A percentile compares a stretch with the other conserved stretches of the same genome.
Evolutionary conservation across 1,139 yeast species (phyloP).

Genomic region (Candida sp.): DNA sequence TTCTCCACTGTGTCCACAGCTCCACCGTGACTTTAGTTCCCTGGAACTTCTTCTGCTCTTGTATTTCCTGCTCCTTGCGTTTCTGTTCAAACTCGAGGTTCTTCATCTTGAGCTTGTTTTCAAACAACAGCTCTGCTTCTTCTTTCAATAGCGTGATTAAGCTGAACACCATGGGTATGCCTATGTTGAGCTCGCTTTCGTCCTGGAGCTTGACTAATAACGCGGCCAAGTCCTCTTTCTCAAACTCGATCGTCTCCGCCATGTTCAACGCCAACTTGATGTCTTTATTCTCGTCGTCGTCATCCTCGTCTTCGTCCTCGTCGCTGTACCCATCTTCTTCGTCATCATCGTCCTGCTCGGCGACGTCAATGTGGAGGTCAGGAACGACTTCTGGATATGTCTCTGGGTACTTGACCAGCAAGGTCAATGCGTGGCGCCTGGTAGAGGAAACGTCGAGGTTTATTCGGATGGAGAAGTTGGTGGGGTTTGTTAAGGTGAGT

Average conservation of each 20-base stretch:
- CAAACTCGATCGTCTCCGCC: slow-evolving; percentile 60
- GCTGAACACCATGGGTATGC: slow-evolving; percentile 89
- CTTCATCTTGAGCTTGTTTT: slow-evolving; percentile 53
- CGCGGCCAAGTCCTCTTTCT: slow-evolving; percentile 44
- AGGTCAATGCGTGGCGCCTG: slow-evolving; percentile 52
- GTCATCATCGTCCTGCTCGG: slow-evolving; percentile 50
- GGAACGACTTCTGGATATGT: slow-evolving; percentile 78
- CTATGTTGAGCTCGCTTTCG: slow-evolving; percentile 79
- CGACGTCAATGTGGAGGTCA: slow-evolving; percentile 43
- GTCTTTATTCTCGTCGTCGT: slow-evolving; percentile 16
- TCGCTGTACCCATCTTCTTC: slow-evolving; percentile 22
- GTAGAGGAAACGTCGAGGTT: slow-evolving; percentile 63
- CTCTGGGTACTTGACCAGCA: slow-evolving; percentile 70
- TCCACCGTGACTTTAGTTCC: slow-evolving; percentile 86
- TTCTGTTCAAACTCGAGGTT: slow-evolving; percentile 65
- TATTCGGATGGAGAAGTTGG: slow-evolving; percentile 50
- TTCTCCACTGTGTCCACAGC: slow-evolving; percentile 73
- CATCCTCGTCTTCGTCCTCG: slow-evolving; percentile 42
- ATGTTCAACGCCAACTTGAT: slow-evolving; percentile 29
- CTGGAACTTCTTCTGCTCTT: slow-evolving; percentile 76
- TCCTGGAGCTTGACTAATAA: slow-evolving; percentile 47
- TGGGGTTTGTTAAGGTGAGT: slow-evolving; percentile 46
- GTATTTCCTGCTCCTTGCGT: slow-evolving; percentile 60
- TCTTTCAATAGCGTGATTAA: slow-evolving; percentile 80
- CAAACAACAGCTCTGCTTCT: slow-evolving; percentile 70